phyloP scores from a whole-genome alignment of 148 eudicot species.

The Linanthus parryae region DNA sequence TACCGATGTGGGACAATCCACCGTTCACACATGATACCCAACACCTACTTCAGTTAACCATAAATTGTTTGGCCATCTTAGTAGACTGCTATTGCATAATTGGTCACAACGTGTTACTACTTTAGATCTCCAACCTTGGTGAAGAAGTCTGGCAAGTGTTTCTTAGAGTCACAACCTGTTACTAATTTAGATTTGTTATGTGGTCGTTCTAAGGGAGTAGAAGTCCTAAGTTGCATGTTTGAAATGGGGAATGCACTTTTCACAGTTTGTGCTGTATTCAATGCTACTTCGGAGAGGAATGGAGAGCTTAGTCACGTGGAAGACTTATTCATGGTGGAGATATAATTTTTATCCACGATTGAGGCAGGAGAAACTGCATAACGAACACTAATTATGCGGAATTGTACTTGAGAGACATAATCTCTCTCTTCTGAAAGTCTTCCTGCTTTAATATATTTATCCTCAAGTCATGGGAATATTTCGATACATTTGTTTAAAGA shows the following conservation, averaged over 20 bases:
- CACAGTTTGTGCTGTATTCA: slow-evolving; percentile 5
- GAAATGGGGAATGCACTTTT: slow-evolving; percentile 8
- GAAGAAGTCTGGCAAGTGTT: slow-evolving; percentile 1
- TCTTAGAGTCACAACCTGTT: neutral
- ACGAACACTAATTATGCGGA: neutral
- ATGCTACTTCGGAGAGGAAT: neutral
- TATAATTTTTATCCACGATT: slow-evolving; percentile 1
- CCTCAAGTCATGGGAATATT: neutral
- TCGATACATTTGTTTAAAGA: neutral
- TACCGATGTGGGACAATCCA: too few species aligned
- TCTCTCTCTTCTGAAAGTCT: neutral
- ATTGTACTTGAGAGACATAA: neutral
- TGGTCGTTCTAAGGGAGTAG: slow-evolving; percentile 1
- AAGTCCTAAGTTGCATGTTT: slow-evolving; percentile 3
- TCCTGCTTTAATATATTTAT: too few species aligned
- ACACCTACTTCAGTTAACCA: too few species aligned
- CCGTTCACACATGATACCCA: too few species aligned
- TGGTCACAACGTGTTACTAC: too few species aligned
- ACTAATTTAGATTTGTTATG: slow-evolving; percentile 8
- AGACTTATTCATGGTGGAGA: slow-evolving; percentile 2
- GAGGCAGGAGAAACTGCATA: neutral
- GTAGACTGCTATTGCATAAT: too few species aligned
- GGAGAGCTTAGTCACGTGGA: neutral
- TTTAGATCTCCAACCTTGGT: too few species aligned
- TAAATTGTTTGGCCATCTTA: too few species aligned